phyloP scores from a whole-genome alignment of 371 early-diverging fungal species.

The Mucor sp. region DNA sequence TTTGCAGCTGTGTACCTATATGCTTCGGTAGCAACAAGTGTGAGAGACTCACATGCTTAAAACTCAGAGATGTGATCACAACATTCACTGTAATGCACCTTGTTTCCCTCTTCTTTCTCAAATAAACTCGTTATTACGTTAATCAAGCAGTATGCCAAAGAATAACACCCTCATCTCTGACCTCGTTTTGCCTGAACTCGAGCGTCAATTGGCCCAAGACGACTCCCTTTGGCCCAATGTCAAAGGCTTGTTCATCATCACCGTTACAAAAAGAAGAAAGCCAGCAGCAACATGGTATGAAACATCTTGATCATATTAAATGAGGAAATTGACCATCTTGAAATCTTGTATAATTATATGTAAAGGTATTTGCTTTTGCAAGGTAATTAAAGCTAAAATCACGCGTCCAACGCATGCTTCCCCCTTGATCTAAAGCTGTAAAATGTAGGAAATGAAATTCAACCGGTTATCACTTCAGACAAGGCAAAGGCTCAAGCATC shows the following conservation, averaged over 20 bases:
- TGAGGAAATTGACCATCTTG: background rate
- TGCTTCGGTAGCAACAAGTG: background rate
- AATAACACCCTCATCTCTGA: conserved; percentile 19
- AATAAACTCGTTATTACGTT: background rate
- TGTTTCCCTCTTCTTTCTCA: background rate
- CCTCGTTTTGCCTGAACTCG: conserved; percentile 46
- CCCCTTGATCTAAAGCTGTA: background rate
- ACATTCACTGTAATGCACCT: background rate
- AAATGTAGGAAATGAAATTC: conserved; percentile 21
- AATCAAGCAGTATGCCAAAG: background rate
- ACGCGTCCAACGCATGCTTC: background rate
- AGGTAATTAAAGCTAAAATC: conserved; percentile 17
- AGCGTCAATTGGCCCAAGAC: conserved; percentile 44
- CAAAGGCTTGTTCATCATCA: conserved; percentile 45
- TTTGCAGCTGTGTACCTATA: background rate
- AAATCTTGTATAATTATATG: background rate
- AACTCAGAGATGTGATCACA: conserved; percentile 44
- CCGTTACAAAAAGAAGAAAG: conserved; percentile 40
- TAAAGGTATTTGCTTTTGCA: conserved; percentile 44
- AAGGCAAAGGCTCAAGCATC: conserved; percentile 24
- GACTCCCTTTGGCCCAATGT: conserved; percentile 44
- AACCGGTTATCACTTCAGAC: conserved; percentile 37
- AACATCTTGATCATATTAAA: background rate
- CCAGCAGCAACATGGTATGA: conserved; percentile 41
- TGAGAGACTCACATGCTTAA: conserved; percentile 58